These are phyloP conservation scores for Moesziomyces aphidis DNA, from an alignment of 1,284 basidiomycete species.

Conservation along the genomic window DNA sequence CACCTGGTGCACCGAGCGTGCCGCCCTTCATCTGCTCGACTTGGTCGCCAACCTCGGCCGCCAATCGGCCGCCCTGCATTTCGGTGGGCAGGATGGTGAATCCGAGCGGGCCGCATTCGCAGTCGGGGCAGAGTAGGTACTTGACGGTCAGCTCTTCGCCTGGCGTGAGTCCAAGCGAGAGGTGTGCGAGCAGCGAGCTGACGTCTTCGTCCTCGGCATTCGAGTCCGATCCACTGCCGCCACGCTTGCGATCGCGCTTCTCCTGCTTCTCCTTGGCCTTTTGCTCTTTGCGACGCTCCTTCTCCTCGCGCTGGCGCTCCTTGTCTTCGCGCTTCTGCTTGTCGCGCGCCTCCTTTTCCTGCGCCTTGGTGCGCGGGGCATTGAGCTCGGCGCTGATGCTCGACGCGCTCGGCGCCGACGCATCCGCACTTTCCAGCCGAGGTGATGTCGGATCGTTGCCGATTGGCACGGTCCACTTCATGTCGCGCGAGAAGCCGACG, in stretches of 20 bases:
- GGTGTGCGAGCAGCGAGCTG: slow-evolving; percentile 30
- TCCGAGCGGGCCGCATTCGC: slow-evolving; percentile 65
- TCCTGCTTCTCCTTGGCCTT: slow-evolving; percentile 33
- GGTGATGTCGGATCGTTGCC: slow-evolving; percentile 12
- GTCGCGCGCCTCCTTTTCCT: slow-evolving; percentile 33
- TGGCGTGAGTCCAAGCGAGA: slow-evolving; percentile 43
- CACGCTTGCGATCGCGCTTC: slow-evolving; percentile 30
- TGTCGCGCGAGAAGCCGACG: slow-evolving; percentile 61
- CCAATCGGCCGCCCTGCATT: slow-evolving; percentile 55
- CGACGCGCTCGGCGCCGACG: slow-evolving; percentile 4
- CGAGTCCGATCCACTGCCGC: slow-evolving; percentile 35
- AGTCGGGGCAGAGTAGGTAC: slow-evolving; percentile 65
- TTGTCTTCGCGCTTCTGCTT: slow-evolving; percentile 36
- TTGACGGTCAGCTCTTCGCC: slow-evolving; percentile 60
- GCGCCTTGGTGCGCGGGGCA: slow-evolving; percentile 21
- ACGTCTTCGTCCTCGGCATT: slow-evolving; percentile 37
- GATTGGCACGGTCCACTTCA: slow-evolving; percentile 52
- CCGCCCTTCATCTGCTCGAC: slow-evolving; percentile 42
- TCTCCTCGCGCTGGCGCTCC: slow-evolving; percentile 28
- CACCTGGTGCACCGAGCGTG: slow-evolving; percentile 5
- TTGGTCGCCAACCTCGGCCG: slow-evolving; percentile 53
- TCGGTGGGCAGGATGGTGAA: slow-evolving; percentile 55
- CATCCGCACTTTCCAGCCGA: background rate
- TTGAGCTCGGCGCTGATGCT: slow-evolving; percentile 9
- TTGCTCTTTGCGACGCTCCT: slow-evolving; percentile 19